These are phyloP conservation scores for Pelargonium cotyledonis DNA, from an alignment of 441 rosid species.

Conservation along the genomic window DNA sequence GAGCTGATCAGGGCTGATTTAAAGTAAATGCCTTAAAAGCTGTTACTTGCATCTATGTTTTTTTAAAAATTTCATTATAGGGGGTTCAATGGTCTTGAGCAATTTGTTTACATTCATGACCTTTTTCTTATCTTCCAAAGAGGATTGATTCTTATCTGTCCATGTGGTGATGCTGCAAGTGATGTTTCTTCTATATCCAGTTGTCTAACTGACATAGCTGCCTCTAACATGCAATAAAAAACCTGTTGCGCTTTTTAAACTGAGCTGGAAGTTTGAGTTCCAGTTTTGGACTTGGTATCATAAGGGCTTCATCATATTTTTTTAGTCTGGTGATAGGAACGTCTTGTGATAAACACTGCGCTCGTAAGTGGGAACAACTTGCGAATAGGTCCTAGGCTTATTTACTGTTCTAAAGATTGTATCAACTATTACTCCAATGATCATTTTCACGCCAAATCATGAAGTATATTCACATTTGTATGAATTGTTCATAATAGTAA, in stretches of 20 bases:
- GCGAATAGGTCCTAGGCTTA: not conserved
- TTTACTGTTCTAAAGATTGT: not conserved
- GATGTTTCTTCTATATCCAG: not conserved
- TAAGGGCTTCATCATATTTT: not conserved
- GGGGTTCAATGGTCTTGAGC: too few relatives aligned
- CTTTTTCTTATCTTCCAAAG: too few relatives aligned
- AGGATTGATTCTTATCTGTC: not conserved
- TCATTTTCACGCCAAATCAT: not conserved
- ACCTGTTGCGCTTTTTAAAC: not conserved
- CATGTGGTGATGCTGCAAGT: not conserved
- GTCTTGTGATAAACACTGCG: not conserved
- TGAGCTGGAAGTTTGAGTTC: not conserved
- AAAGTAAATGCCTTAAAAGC: too few relatives aligned
- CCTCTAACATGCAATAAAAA: not conserved
- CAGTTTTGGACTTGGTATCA: not conserved
- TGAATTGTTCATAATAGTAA: not conserved
- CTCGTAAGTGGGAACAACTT: not conserved
- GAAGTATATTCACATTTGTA: not conserved
- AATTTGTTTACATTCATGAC: too few relatives aligned
- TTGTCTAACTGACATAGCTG: not conserved
- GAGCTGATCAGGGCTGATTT: too few relatives aligned
- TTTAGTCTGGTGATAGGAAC: not conserved
- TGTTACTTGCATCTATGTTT: too few relatives aligned
- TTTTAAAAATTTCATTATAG: too few relatives aligned
- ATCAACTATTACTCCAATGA: not conserved